phyloP scores from a whole-genome alignment of 2,329 filamentous ascomycete species.

The Nothophaeocryptopus gaeumannii region DNA sequence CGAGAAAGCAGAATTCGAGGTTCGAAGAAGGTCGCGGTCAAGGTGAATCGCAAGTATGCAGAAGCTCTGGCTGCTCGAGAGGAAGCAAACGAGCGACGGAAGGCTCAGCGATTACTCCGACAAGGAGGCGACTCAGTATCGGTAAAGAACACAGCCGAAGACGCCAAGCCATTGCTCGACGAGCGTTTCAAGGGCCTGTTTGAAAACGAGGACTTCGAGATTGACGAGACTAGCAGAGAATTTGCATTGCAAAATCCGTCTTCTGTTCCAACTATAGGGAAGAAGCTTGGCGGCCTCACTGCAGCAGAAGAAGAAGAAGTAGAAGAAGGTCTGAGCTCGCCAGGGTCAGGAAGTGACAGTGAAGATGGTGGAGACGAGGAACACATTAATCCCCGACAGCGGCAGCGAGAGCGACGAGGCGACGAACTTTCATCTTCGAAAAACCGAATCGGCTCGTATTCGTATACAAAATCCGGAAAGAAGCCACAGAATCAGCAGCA shows the following conservation, averaged over 20 bases:
- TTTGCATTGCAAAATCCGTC: constrained; percentile 89
- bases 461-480: constrained; percentile 59
- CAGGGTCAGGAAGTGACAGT: constrained; percentile 30
- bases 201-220: constrained; percentile 86
- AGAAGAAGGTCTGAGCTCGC: constrained; percentile 36
- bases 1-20: constrained; percentile 91
- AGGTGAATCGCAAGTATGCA: constrained; percentile 80
- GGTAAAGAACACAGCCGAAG: constrained; percentile 49
- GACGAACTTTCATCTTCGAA: constrained; percentile 37
- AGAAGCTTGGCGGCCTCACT: constrained; percentile 50
- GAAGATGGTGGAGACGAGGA: constrained; percentile 26
- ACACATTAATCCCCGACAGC: constrained; percentile 28
- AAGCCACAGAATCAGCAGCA: constrained; percentile 37
- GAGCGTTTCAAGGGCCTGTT: constrained; percentile 85
- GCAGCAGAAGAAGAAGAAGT: constrained; percentile 61
- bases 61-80: constrained; percentile 64
- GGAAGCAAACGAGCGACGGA: constrained; percentile 59
- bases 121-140: constrained; percentile 54
- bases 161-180: constrained; percentile 61
- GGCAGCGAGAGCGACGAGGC: constrained; percentile 40
- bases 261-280: constrained; percentile 51
- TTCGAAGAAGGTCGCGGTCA: constrained; percentile 83
- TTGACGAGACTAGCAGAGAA: constrained; percentile 85
- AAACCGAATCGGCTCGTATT: constrained; percentile 63
- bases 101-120: constrained; percentile 53